A percentile compares a stretch with the other conserved stretches of the same genome.
Conservation (phyloP, 805 yeast species). For the Torulaspora gathmanii region DNA sequence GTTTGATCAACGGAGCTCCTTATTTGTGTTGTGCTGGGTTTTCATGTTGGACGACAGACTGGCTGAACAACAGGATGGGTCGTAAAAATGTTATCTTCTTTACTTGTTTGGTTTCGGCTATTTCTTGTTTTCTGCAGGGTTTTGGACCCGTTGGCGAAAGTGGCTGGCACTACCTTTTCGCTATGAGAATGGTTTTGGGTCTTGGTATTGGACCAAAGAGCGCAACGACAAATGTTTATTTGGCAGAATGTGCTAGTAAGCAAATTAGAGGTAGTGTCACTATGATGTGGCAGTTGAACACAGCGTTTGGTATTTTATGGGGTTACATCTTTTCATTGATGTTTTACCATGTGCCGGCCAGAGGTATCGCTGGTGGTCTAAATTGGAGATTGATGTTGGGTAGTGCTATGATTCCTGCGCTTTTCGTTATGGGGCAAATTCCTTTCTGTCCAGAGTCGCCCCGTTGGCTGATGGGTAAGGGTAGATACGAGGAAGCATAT, state of each 20-base stretch:
- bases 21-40: conserved; percentile 58
- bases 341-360: conserved; percentile 48
- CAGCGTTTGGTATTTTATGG: conserved; percentile 69
- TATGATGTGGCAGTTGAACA: conserved; percentile 72
- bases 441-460: conserved; percentile 73
- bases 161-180: conserved; percentile 64
- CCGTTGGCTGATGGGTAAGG: conserved; percentile 72
- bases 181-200: conserved; percentile 61
- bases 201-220: conserved; percentile 68
- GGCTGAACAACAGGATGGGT: conserved; percentile 51
- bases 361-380: conserved; percentile 39
- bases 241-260: conserved; percentile 62
- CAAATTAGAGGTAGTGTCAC: conserved; percentile 61
- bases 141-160: conserved; percentile 40
- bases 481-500: conserved; percentile 55
- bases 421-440: conserved; percentile 53
- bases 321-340: conserved; percentile 65
- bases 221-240: conserved; percentile 71
- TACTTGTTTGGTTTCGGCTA: conserved; percentile 55
- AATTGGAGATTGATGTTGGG: conserved; percentile 71
- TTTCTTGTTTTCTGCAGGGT: conserved; percentile 68
- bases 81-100: conserved; percentile 64
- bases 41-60: conserved; percentile 62
- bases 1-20: conserved; percentile 66
- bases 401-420: conserved; percentile 63